These are phyloP conservation scores for Capronia americana DNA, from an alignment of 2,329 filamentous ascomycete genomes.

Conservation along the genomic window DNA sequence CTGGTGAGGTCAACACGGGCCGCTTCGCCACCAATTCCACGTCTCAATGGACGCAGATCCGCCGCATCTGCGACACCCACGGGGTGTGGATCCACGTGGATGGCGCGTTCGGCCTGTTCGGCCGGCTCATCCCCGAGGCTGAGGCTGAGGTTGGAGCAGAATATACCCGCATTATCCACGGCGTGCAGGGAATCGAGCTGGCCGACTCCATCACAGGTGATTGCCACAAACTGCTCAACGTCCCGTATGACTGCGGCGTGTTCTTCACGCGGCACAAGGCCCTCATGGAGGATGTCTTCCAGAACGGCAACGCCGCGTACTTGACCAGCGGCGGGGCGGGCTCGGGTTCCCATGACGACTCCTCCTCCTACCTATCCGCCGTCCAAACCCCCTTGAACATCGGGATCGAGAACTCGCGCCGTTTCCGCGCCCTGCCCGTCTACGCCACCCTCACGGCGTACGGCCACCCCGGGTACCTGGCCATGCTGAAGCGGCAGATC, in stretches of 20 bases:
- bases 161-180: conserved; percentile 61
- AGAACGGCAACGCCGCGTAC: conserved; percentile 86
- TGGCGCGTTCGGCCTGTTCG: conserved; percentile 87
- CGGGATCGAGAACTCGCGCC: conserved; percentile 87
- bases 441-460: conserved; percentile 81
- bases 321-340: conserved; percentile 22
- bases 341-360: conserved; percentile 41
- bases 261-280: conserved; percentile 74
- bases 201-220: conserved; percentile 88
- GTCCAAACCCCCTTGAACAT: conserved; percentile 86
- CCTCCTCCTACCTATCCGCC: conserved; percentile 23
- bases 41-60: conserved; percentile 64
- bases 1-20: conserved; percentile 90
- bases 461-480: conserved; percentile 70
- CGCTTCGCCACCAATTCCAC: conserved; percentile 69
- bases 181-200: conserved; percentile 71
- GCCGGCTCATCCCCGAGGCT: conserved; percentile 63
- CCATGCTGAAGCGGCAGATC: conserved; percentile 76
- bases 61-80: conserved; percentile 73
- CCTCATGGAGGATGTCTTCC: conserved; percentile 70
- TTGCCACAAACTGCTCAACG: conserved; percentile 90
- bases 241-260: conserved; percentile 91
- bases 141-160: conserved; percentile 54
- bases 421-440: conserved; percentile 87
- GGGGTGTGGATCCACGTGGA: conserved; percentile 89